Evolutionary conservation across 139 green algal genomes (phyloP).

Genomic region (Mychonastes homosphaera): DNA sequence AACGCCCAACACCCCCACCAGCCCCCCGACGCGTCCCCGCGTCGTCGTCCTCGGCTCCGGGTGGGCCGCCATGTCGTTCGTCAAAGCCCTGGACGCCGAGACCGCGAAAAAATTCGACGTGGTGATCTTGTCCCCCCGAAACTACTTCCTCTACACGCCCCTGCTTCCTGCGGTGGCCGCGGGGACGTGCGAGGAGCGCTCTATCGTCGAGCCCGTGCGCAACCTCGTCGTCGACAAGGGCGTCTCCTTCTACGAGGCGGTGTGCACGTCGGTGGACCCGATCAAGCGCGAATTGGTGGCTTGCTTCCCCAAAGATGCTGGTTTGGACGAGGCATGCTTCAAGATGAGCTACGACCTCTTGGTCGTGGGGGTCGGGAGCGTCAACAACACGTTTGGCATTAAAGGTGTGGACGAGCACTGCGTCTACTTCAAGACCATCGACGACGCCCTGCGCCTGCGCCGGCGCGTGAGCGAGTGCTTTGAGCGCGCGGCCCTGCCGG

Average conservation of each 20-base stretch:
- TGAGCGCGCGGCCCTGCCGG: constrained; percentile 73
- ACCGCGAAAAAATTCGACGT: constrained; percentile 61
- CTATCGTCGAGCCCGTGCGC: constrained; percentile 87
- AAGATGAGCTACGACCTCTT: constrained; percentile 77
- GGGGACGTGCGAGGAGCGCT: constrained; percentile 83
- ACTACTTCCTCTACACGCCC: constrained; percentile 97
- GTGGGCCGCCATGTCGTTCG: constrained; percentile 74
- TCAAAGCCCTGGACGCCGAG: constrained; percentile 48
- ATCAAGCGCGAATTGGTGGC: constrained; percentile 61
- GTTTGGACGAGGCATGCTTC: constrained; percentile 69
- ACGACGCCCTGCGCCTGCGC: constrained; percentile 64
- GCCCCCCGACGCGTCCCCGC: constrained; percentile 20
- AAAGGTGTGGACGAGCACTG: constrained; percentile 73
- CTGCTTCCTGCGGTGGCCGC: constrained; percentile 80
- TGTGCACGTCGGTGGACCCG: constrained; percentile 65
- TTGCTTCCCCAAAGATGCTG: constrained; percentile 71
- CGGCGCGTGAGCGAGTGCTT: constrained; percentile 74
- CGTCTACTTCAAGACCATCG: constrained; percentile 80
- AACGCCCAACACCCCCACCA: background rate
- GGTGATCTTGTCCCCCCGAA: constrained; percentile 72
- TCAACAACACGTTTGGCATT: constrained; percentile 91
- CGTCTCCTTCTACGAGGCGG: constrained; percentile 84
- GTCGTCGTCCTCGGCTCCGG: constrained; percentile 81
- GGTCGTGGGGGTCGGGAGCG: constrained; percentile 55
- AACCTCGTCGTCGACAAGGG: constrained; percentile 49